Evolutionary conservation across 306 rosid genomes (phyloP).

Genomic region (Sicyos baderoa): DNA sequence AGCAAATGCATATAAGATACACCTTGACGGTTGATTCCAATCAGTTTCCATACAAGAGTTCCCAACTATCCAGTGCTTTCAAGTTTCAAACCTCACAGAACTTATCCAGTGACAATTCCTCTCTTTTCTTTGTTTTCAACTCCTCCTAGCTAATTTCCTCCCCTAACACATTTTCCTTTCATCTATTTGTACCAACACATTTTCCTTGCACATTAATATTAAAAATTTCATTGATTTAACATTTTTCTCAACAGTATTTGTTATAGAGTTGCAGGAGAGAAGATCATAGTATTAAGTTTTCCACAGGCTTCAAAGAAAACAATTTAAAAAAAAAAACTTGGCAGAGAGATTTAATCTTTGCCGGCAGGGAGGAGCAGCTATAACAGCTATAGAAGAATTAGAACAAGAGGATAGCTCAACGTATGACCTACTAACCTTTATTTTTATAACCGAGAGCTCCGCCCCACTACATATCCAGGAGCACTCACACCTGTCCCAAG

Average conservation of each 20-base stretch:
- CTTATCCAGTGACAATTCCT: no score
- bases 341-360: no score
- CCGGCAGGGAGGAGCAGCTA: not conserved
- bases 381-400: not conserved
- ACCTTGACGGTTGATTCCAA: not conserved
- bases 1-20: not conserved
- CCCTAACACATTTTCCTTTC: not conserved
- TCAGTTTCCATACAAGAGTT: not conserved
- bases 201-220: not conserved
- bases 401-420: not conserved
- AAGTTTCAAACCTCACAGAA: slow-evolving; percentile 5
- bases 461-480: no score
- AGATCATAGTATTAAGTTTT: not conserved
- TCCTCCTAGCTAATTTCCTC: not conserved
- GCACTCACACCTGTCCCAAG: no score
- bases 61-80: not conserved
- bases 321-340: no score
- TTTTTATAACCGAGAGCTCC: no score
- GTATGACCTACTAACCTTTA: no score
- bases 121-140: not conserved
- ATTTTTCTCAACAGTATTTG: not conserved
- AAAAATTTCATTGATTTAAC: not conserved
- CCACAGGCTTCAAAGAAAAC: not conserved
- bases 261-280: not conserved
- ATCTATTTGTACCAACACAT: not conserved